These are phyloP conservation scores for Penicillium corylophilum DNA, from an alignment of 2,329 filamentous ascomycete species.

Conservation along the genomic window DNA sequence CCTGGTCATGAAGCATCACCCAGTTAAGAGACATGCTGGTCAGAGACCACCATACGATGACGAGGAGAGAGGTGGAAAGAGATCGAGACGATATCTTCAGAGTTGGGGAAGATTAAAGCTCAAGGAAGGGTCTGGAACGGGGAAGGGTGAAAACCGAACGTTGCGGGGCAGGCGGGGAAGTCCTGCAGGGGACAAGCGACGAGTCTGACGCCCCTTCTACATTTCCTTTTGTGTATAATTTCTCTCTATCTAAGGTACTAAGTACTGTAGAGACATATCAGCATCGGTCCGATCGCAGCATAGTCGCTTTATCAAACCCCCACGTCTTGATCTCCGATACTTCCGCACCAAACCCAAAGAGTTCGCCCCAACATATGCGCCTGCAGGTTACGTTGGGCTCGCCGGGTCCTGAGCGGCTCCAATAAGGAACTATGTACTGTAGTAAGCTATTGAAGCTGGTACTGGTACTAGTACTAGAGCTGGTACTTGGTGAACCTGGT, in stretches of 20 bases:
- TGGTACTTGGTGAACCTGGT: background rate
- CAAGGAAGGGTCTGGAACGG: background rate
- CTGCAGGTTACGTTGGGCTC: background rate
- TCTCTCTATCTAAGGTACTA: too few species aligned
- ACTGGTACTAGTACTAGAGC: too few species aligned
- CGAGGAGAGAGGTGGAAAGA: background rate
- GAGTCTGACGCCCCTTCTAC: background rate
- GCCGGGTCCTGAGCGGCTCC: background rate
- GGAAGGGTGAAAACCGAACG: conserved; percentile 1
- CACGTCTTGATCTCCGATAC: background rate
- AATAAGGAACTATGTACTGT: background rate
- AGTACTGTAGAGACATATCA: too few species aligned
- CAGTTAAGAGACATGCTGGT: conserved; percentile 55
- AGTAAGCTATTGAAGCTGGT: background rate
- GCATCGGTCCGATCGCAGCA: background rate
- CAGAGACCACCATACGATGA: conserved; percentile 6
- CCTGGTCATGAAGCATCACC: conserved; percentile 81
- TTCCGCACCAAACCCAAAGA: background rate
- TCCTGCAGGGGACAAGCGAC: conserved; percentile 4
- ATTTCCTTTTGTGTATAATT: background rate
- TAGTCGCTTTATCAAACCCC: background rate
- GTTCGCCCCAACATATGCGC: conserved; percentile 3
- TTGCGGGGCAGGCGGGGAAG: conserved; percentile 24
- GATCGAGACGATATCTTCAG: background rate
- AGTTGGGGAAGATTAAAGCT: background rate